Percentiles rank a stretch among this genome's conserved stretches.
These are phyloP conservation scores for Pleurotus tuber-regium DNA, from an alignment of 768 basidiomycete species.

Conservation along the genomic window DNA sequence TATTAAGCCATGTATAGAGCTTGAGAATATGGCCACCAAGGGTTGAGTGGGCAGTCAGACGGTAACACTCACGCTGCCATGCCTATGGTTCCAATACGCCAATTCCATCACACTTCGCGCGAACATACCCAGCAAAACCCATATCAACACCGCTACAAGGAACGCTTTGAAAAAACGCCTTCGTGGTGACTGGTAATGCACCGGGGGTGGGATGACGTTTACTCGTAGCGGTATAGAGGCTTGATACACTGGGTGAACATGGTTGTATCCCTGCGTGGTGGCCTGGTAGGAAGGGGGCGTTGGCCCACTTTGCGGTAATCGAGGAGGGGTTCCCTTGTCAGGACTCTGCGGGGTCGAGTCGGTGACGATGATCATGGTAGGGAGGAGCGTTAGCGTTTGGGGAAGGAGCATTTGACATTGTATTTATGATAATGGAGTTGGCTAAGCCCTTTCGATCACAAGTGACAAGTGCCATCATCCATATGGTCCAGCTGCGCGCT, in stretches of 20 bases:
- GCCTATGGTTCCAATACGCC: conserved; percentile 4
- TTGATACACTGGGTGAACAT: no score
- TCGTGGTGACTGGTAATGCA: no score
- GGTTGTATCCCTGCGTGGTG: no score
- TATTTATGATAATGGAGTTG: not conserved
- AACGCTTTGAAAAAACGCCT: conserved; percentile 5
- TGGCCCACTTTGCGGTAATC: not conserved
- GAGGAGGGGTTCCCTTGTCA: conserved; percentile 1
- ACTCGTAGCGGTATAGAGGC: no score
- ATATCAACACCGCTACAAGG: conserved; percentile 6
- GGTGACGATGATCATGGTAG: conserved; percentile 1
- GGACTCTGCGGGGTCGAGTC: conserved; percentile 1
- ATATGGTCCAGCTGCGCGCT: conserved; percentile 10
- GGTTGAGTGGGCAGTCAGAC: not conserved
- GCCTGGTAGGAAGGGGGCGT: conserved; percentile 2
- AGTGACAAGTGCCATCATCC: not conserved
- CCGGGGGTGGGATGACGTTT: no score
- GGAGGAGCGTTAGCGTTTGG: not conserved
- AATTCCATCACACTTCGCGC: conserved; percentile 5
- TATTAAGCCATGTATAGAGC: no score
- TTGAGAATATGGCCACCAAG: not conserved
- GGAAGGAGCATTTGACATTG: not conserved
- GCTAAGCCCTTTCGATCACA: not conserved
- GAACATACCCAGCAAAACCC: conserved; percentile 4
- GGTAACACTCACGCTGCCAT: conserved; percentile 1